phyloP scores from a whole-genome alignment of 2,329 filamentous ascomycete species.

The Exutisphaerella laricina region DNA sequence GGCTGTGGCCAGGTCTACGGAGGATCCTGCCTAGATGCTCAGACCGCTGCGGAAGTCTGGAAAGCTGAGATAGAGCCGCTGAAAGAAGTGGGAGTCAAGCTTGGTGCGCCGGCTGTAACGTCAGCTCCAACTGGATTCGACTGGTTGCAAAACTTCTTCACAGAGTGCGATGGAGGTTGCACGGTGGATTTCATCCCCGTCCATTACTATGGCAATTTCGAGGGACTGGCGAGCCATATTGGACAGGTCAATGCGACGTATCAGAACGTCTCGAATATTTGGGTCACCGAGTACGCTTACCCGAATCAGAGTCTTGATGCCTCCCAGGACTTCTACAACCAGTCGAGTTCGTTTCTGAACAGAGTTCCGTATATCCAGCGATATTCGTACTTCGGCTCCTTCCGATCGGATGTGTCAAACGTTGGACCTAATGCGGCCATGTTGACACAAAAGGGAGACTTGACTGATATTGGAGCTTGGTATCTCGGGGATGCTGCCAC shows the following conservation, averaged over 20 bases:
- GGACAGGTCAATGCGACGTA: slow-evolving; percentile 52
- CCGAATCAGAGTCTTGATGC: slow-evolving; percentile 49
- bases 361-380: slow-evolving; percentile 54
- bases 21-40: slow-evolving; percentile 57
- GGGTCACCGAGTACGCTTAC: slow-evolving; percentile 73
- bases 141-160: slow-evolving; percentile 65
- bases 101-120: slow-evolving; percentile 67
- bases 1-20: slow-evolving; percentile 46
- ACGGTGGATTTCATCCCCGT: slow-evolving; percentile 47
- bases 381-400: slow-evolving; percentile 73
- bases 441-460: slow-evolving; percentile 59
- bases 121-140: slow-evolving; percentile 54
- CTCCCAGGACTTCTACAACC: slow-evolving; percentile 64
- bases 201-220: slow-evolving; percentile 60
- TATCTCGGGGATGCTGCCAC: slow-evolving; percentile 57
- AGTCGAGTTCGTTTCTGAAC: slow-evolving; percentile 62
- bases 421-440: slow-evolving; percentile 69
- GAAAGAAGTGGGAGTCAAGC: slow-evolving; percentile 54
- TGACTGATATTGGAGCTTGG: slow-evolving; percentile 72
- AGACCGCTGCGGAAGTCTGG: slow-evolving; percentile 62
- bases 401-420: slow-evolving; percentile 60
- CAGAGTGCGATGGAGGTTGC: slow-evolving; percentile 49
- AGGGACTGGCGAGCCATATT: slow-evolving; percentile 61
- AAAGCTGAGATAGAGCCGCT: slow-evolving; percentile 66
- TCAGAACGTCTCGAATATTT: slow-evolving; percentile 45